Base-by-base conservation (phyloP, 140 eudicot genomes). In the Bidens hawaiensis region DNA sequence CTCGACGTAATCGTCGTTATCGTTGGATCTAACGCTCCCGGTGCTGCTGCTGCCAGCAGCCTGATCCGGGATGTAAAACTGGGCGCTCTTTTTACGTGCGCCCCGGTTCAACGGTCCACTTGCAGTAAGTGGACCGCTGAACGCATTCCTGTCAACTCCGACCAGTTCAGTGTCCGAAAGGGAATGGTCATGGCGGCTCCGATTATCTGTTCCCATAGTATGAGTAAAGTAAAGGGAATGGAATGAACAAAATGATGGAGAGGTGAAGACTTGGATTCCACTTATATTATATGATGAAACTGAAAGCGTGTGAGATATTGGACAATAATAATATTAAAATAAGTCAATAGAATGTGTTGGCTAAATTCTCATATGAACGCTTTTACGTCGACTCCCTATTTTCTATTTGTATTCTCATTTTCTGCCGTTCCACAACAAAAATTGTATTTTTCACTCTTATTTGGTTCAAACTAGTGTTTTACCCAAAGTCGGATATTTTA, bases 1-100 rank as follows among this genome's bases (percentile, higher is more conserved):
- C 25, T 91, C 98, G 3, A 91, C 96, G 57, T 82, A 82, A 22
- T 67, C 85, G 10, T 82, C 75, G n/a, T 82, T 81, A 2, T 63
- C 59, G 4, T 12, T 40, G 3, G 43, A 36, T 10, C 18, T 57
- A 5, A 24, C 45, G 22, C 59, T 75, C 28, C 25, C 62, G 33
- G 42, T 33, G 12, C 38, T 41, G 6, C 30, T 48, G 15, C 57
- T 30, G 11, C 72, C 47, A 5, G 46, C 41, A 8, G 76, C 49
- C 6, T 57, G 33, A 22, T 75, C 79, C 0, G 82, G 80, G 23
- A 87, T 67, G 43, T 67, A 75, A 59, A 83, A 83, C 41, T 76
- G 70, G 1, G 89, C 75, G 18, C 83, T 75, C 36, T 86, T 86
- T n/a, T n/a, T n/a, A n/a, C n/a, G n/a, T 36, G 2, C 72, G 77